Percentiles rank a stretch among this genome's conserved stretches.
phyloP scores from a whole-genome alignment of 176 grass and related monocot species.

The Eremochloa ophiuroides region DNA sequence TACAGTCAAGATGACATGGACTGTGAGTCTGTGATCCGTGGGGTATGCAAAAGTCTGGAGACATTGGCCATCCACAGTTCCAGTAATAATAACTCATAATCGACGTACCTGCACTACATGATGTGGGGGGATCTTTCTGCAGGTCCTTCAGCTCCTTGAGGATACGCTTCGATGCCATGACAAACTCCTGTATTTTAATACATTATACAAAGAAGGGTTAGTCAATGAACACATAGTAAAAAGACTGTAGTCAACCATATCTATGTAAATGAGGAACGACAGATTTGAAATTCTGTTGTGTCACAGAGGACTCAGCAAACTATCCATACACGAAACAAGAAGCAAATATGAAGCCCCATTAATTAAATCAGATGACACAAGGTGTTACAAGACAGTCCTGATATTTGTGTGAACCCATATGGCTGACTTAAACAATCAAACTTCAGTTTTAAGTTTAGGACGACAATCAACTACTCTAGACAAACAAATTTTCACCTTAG shows the following conservation, averaged over 20 bases:
- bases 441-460: neutral
- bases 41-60: neutral
- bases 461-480: neutral
- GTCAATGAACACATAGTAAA: neutral
- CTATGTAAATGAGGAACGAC: neutral
- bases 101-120: constrained; percentile 46
- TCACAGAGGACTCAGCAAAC: neutral
- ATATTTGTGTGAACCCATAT: neutral
- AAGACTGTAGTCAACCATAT: neutral
- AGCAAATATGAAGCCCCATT: neutral
- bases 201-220: neutral
- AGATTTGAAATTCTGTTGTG: neutral
- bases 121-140: constrained; percentile 63
- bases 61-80: neutral
- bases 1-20: neutral
- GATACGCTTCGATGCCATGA: constrained; percentile 57
- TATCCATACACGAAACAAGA: neutral
- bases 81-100: neutral
- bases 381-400: neutral
- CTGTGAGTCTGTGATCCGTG: neutral
- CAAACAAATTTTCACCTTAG: neutral
- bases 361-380: neutral
- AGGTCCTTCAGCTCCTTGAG: constrained; percentile 60
- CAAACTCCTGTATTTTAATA: constrained; percentile 17
- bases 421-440: neutral